These are phyloP conservation scores for Podila verticillata DNA, from an alignment of 192 early-diverging fungal genomes.

Conservation along the genomic window DNA sequence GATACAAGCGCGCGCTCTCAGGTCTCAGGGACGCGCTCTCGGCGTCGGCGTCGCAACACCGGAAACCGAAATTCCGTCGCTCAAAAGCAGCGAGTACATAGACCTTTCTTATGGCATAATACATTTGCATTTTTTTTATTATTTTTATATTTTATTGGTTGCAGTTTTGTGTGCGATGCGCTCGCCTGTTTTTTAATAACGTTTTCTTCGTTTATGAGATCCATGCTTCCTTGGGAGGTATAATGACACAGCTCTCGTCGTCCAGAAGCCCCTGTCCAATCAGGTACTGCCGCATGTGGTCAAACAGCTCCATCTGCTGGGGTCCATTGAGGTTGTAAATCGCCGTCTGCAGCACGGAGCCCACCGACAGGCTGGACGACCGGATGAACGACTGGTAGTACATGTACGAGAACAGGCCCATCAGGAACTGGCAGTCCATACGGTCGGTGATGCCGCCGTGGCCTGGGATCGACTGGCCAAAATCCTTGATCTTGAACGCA, in stretches of 20 bases:
- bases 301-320: constrained; percentile 53
- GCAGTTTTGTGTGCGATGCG: not conserved
- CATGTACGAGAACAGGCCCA: constrained; percentile 92
- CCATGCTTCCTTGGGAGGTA: constrained; percentile 49
- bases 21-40: constrained; percentile 39
- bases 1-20: constrained; percentile 49
- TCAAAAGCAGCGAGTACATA: not conserved
- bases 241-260: constrained; percentile 40
- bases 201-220: constrained; percentile 19
- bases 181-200: not conserved
- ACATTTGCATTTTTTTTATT: too few species aligned
- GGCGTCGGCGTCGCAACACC: constrained; percentile 3
- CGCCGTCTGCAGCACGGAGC: constrained; percentile 34
- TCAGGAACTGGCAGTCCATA: constrained; percentile 98
- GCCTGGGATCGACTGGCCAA: constrained; percentile 96
- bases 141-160: too few species aligned
- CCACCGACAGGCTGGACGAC: constrained; percentile 52
- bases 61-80: not conserved
- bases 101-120: not conserved
- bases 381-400: constrained; percentile 92
- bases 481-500: constrained; percentile 98
- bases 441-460: constrained; percentile 97
- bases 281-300: constrained; percentile 52
- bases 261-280: constrained; percentile 51
- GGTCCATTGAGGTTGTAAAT: constrained; percentile 40